These are phyloP conservation scores for Ceratocystis papillata DNA, from an alignment of 2,329 filamentous ascomycete genomes.

Conservation along the genomic window DNA sequence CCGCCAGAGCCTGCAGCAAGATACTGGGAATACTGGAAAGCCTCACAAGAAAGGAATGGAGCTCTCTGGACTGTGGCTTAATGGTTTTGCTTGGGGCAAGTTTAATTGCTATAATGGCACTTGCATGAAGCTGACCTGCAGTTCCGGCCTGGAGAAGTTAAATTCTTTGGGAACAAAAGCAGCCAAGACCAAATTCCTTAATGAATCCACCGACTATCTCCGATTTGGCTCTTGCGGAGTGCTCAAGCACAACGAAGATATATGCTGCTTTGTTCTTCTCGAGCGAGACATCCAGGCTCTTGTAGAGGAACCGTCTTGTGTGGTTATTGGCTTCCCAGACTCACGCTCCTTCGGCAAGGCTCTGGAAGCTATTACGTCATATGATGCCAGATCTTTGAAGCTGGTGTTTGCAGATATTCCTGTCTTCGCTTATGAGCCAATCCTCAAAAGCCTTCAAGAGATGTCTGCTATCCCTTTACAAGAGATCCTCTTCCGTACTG, in stretches of 20 bases:
- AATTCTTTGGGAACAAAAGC: conserved; percentile 26
- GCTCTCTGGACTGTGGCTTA: conserved; percentile 34
- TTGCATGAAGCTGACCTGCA: conserved; percentile 30
- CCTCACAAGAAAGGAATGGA: conserved; percentile 32
- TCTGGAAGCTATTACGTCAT: no score
- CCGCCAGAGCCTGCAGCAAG: conserved; percentile 42
- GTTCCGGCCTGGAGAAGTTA: conserved; percentile 39
- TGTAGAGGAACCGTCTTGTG: conserved; percentile 32
- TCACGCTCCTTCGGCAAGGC: no score
- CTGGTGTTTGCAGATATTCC: no score
- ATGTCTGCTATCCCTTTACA: no score
- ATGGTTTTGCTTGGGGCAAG: conserved; percentile 33
- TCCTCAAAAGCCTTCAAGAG: no score
- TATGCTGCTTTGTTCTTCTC: conserved; percentile 51
- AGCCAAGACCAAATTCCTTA: conserved; percentile 38
- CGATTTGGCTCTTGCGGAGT: conserved; percentile 53
- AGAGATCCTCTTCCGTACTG: no score
- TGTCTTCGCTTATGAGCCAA: no score
- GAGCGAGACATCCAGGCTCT: conserved; percentile 43
- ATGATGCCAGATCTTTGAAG: no score
- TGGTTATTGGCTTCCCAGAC: no score
- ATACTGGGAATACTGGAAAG: conserved; percentile 32
- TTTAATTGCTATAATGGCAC: conserved; percentile 16
- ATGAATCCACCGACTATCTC: conserved; percentile 40
- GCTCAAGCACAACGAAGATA: conserved; percentile 40